Base-by-base conservation (phyloP, 2,329 filamentous ascomycete species). In the Dendrostoma leiphaemia region DNA sequence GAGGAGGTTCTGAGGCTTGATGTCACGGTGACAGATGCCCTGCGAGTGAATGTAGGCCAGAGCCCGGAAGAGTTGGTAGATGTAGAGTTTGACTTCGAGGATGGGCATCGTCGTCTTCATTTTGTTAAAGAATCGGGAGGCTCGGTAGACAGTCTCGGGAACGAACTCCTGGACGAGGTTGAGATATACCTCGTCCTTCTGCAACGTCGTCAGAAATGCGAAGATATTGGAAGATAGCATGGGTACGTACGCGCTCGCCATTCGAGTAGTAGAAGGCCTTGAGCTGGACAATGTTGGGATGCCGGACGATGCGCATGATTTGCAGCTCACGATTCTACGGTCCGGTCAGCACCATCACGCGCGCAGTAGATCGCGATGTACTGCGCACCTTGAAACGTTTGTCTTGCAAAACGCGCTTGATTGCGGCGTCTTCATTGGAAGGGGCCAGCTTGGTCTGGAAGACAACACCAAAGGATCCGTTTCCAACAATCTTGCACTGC, bases 181-280 rank as follows among this genome's bases (percentile, higher is more conserved):
- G 63, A 99, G 86, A 73, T 97, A 99, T 34, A 99, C 94, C 76
- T 99, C 94, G 73, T 99, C 94, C 79, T 97, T 93, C 89, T 94
- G 62, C 41, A 59, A 49, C 37, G 28, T n/a, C 4, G 52, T 57
- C 45, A 62, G 59, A 17, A 35, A 45, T 12, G 9, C 21, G 13
- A 52, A 29, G 32, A 52, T 48, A 45, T 53, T 51, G 49, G 34
- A 54, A 7, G 37, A 53, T 62, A 51, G 48, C 54, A 12, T 35
- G 40, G 13, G 38, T 50, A 64, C 78, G 72, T 85, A 99, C 94
- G 74, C 94, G 86, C 74, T 99, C 94, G 69, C 94, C 94, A 70
- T 97, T 99, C 64, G 93, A 97, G 77, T 97, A 99, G 78, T 97
- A 99, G 77, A 99, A 99, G 50, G 94, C 94, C 79, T 99, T 99